These are phyloP conservation scores for Colletotrichum siamense DNA, from an alignment of 2,329 filamentous ascomycete genomes.

Conservation along the genomic window DNA sequence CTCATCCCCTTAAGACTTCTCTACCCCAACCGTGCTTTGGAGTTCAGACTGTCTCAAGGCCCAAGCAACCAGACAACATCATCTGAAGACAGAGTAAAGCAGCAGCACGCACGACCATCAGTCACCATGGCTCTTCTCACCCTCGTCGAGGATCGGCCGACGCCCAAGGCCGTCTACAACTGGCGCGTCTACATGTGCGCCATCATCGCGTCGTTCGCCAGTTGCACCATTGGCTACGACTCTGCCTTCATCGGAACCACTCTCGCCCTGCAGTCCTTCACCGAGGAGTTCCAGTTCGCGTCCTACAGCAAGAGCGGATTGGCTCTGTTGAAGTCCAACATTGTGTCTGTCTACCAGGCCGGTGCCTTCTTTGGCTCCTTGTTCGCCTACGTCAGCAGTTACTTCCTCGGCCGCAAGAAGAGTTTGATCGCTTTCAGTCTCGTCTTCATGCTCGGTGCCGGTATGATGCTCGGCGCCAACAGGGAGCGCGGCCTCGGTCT, in stretches of 20 bases:
- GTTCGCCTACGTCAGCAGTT: constrained; percentile 68
- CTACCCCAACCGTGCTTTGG: background rate
- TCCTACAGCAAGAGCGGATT: constrained; percentile 51
- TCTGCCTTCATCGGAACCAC: constrained; percentile 83
- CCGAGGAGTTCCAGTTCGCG: constrained; percentile 69
- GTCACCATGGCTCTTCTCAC: constrained; percentile 50
- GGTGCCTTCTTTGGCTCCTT: constrained; percentile 85
- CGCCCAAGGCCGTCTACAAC: constrained; percentile 63
- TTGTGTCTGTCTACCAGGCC: constrained; percentile 82
- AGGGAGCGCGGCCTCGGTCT: constrained; percentile 66
- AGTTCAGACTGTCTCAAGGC: constrained; percentile 4
- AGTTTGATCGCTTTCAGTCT: constrained; percentile 66
- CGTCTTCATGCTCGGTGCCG: constrained; percentile 74
- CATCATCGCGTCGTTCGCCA: constrained; percentile 59
- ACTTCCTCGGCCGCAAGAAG: constrained; percentile 71
- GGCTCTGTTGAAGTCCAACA: constrained; percentile 72
- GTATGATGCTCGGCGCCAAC: constrained; percentile 73
- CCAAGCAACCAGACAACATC: background rate
- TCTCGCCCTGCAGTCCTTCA: constrained; percentile 72
- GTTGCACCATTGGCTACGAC: constrained; percentile 67
- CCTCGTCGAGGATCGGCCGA: constrained; percentile 62
- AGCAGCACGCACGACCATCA: background rate
- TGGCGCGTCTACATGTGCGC: constrained; percentile 64
- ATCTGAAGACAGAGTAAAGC: background rate
- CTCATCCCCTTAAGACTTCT: background rate